phyloP scores from a whole-genome alignment of 1,139 yeast species.

The Blastobotrys arbuscula region DNA sequence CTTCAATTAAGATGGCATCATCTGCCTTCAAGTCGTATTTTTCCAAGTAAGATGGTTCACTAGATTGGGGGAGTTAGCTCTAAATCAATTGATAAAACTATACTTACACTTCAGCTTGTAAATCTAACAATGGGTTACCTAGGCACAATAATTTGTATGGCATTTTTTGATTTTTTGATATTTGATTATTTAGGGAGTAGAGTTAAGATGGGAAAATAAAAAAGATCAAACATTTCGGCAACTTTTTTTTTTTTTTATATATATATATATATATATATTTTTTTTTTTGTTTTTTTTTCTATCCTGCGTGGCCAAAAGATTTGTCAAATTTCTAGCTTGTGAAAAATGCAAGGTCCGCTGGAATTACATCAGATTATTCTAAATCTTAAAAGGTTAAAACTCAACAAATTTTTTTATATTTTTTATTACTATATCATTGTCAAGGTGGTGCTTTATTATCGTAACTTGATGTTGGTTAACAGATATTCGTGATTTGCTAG shows the following conservation, averaged over 20 bases:
- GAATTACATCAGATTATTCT: too few relatives aligned
- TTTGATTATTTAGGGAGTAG: not conserved
- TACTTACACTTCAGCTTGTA: conserved; percentile 64
- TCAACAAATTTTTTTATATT: too few relatives aligned
- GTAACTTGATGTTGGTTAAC: too few relatives aligned
- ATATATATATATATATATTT: too few relatives aligned
- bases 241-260: not conserved
- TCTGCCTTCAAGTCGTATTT: conserved; percentile 84
- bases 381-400: too few relatives aligned
- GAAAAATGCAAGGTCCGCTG: too few relatives aligned
- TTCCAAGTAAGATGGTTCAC: conserved; percentile 54
- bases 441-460: too few relatives aligned
- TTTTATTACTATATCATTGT: too few relatives aligned
- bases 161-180: not conserved
- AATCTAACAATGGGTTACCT: conserved; percentile 79
- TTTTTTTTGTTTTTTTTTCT: too few relatives aligned
- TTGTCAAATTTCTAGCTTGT: too few relatives aligned
- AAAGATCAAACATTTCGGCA: not conserved
- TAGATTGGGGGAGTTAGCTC: conserved; percentile 11
- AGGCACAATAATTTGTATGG: conserved; percentile 54
- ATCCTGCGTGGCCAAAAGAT: too few relatives aligned
- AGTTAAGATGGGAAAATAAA: not conserved
- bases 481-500: too few relatives aligned
- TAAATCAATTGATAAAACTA: conserved; percentile 4
- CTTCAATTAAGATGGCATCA: conserved; percentile 92